Base-by-base conservation (phyloP, 805 yeast species). In the Candida corydali region DNA sequence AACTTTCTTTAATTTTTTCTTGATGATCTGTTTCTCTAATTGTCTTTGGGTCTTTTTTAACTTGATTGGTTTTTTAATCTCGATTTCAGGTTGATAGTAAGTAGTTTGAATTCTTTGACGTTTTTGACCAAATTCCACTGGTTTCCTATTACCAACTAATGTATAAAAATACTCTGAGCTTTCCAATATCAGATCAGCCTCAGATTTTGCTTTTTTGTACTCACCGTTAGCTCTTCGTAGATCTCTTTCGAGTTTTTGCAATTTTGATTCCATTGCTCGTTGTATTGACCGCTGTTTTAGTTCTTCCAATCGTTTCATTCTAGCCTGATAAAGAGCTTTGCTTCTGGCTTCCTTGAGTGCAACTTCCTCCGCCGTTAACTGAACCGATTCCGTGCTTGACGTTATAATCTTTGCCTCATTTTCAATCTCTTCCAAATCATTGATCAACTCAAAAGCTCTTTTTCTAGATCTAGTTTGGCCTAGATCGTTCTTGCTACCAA, bases 101-200 rank as follows among this genome's bases (percentile, higher is more conserved):
- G 45, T 45, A 1, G 65, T 47, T 20, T 54, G 58, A 15, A 44
- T 50, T 18, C 70, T 42, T 35, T 52, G 51, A 31, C 70, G 49
- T 43, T 61, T 63, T 16, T 50, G 58, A 17, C 69, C 68, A 11
- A 46, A 46, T 39, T 55, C 51, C n/a, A 66, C 53, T 12, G 43
- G 32, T 18, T 51, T 46, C 4, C 54, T 54, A 38, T 66, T 59
- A 11, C 71, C 73, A 3, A 61, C 54, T n/a, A 66, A 58, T 17
- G 65, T 57, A 43, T 66, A 70, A 36, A 66, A 66, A 48, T 64
- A 62, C 18, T 50, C 52, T 1, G 66, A 55, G 8, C 58, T 62
- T 14, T 52, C 59, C 35, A 42, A 35, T 24, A 42, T 39, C 26
- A 34, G 37, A 15, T 36, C 24, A 12, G 42, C 17, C 16, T 36